Base-by-base conservation (phyloP, 2,329 filamentous ascomycete species). In the Emergomyces orientalis region DNA sequence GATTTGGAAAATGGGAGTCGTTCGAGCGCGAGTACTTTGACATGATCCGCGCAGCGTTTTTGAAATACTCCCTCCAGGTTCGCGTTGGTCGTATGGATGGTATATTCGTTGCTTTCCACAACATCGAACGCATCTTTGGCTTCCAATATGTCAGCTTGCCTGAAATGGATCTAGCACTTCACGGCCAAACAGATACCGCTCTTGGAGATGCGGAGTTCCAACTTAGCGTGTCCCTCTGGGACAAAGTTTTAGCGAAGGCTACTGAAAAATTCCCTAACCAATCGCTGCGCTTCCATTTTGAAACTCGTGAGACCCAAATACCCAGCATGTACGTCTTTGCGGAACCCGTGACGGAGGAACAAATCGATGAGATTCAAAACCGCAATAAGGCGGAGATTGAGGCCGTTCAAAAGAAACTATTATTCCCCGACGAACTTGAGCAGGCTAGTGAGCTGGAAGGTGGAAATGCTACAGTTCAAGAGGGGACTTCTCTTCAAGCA, bases 1-100 rank as follows among this genome's bases (percentile, higher is more conserved):
- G 85, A 0, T 85, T 86, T 61, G 95, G 95, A 19, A 81, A 86
- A 63, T 99, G 84, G 81, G 88, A 96, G 73, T 97, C 93, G 0
- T 99, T 88, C 73, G 94, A 99, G 77, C 86, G 92, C 63, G 95
- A 99, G 71, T 97, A 94, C 74, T 96, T 88, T 73, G 94, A 99
- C 75, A 95, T 99, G 91, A 93, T 96, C 64, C 85, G 95, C 61
- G 85, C 92, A 1, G 94, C 93, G 0, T 93, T 99, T 77, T 80
- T 99, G 62, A 99, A 99, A 72, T 99, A 99, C 75, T 96, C 92
- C 11, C 81, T 99, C 37, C 94, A 99, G 76, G 95, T 93, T 34
- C 89, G 94, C 54, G 95, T 99, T 85, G 94, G 95, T 22, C 87
- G 92, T 59, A 99, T 99, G 95, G 93, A 99, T 72, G 94, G 94